A percentile compares a stretch with the other conserved stretches of the same genome.
phyloP scores from a whole-genome alignment of 2,329 filamentous ascomycete species.

The Colletotrichum musicola region DNA sequence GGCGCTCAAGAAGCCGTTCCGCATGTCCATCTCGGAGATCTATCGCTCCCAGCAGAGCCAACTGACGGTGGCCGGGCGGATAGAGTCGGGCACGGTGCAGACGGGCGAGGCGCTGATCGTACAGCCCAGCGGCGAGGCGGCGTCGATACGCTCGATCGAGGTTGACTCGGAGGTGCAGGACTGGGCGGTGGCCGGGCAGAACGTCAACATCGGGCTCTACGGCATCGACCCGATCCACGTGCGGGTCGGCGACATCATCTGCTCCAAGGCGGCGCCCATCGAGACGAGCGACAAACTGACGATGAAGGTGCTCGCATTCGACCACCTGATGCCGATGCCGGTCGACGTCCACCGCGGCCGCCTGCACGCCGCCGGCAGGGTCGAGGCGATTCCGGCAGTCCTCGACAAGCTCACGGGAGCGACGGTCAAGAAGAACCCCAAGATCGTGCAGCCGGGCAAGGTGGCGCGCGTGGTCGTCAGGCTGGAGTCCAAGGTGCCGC shows the following conservation, averaged over 20 bases:
- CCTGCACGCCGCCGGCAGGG: conserved; percentile 81
- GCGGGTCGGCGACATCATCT: conserved; percentile 88
- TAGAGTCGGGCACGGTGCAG: conserved; percentile 88
- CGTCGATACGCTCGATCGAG: conserved; percentile 84
- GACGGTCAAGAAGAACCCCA: conserved; percentile 85
- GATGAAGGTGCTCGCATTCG: conserved; percentile 89
- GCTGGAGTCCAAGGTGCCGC: conserved; percentile 78
- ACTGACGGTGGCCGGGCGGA: conserved; percentile 85
- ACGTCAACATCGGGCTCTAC: conserved; percentile 83
- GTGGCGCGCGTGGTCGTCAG: conserved; percentile 84
- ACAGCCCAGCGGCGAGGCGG: conserved; percentile 85
- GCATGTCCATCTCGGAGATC: conserved; percentile 89
- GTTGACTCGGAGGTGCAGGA: conserved; percentile 79
- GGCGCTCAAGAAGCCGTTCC: conserved; percentile 81
- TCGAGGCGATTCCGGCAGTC: conserved; percentile 77
- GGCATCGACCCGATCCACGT: conserved; percentile 90
- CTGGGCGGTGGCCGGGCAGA: conserved; percentile 95
- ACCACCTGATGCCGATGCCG: conserved; percentile 88
- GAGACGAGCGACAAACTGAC: conserved; percentile 79
- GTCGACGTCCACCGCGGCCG: conserved; percentile 91
- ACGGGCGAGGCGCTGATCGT: conserved; percentile 83
- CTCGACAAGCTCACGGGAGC: conserved; percentile 84
- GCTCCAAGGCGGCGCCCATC: conserved; percentile 76
- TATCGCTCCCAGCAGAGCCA: conserved; percentile 86
- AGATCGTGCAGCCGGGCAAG: conserved; percentile 82